A percentile compares a stretch with the other conserved stretches of the same genome.
Evolutionary conservation across 306 rosid species (phyloP).

Genomic region (Cucurbita moschata): DNA sequence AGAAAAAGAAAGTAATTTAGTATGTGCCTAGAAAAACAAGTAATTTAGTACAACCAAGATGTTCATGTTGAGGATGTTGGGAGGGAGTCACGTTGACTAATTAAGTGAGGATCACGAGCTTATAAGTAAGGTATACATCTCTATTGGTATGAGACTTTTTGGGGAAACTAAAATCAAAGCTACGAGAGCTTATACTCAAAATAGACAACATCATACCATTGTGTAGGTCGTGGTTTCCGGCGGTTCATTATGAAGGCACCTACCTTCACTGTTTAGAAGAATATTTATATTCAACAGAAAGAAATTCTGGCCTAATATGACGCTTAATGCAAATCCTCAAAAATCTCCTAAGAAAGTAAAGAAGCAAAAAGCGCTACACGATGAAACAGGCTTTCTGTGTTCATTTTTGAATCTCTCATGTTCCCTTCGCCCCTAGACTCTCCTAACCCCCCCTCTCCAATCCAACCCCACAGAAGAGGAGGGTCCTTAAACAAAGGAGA

Average conservation of each 20-base stretch:
- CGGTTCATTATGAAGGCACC: background rate
- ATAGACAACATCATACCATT: too few relatives aligned
- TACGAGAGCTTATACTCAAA: too few relatives aligned
- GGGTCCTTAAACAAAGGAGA: background rate
- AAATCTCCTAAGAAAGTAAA: background rate
- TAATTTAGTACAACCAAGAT: background rate
- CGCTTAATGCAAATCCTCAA: background rate
- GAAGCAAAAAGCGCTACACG: background rate
- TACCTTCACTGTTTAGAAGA: background rate
- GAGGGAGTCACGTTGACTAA: too few relatives aligned
- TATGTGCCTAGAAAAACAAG: background rate
- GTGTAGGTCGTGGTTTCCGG: too few relatives aligned
- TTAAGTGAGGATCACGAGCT: too few relatives aligned
- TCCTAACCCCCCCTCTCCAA: background rate
- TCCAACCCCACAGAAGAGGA: background rate
- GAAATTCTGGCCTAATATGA: background rate
- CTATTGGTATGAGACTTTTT: too few relatives aligned
- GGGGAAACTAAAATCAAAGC: too few relatives aligned
- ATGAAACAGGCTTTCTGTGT: background rate
- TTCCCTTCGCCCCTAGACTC: background rate
- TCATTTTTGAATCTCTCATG: background rate
- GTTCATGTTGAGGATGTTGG: background rate
- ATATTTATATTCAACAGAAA: background rate
- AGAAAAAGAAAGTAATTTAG: background rate
- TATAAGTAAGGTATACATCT: too few relatives aligned